These are phyloP conservation scores for Mallotus repandus DNA, from an alignment of 441 rosid species.

Conservation along the genomic window DNA sequence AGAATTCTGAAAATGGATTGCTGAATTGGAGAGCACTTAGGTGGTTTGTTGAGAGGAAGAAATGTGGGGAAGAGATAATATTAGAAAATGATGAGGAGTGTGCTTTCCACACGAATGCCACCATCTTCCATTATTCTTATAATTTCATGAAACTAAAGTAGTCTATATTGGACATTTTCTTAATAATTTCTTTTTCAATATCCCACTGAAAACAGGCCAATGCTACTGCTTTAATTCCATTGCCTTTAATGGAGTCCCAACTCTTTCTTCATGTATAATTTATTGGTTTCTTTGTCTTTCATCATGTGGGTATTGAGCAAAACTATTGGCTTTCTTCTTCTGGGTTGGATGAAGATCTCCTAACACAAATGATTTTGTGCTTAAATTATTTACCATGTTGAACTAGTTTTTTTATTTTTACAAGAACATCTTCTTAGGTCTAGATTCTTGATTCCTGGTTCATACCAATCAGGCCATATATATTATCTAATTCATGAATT, in stretches of 20 bases:
- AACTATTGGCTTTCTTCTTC: background rate
- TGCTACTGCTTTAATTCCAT: constrained; percentile 2
- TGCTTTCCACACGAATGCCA: constrained; percentile 82
- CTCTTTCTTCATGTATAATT: background rate
- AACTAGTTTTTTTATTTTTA: too few species aligned
- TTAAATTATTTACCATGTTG: too few species aligned
- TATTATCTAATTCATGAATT: too few species aligned
- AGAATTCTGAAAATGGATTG: constrained; percentile 33
- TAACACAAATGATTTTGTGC: background rate
- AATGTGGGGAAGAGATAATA: constrained; percentile 28
- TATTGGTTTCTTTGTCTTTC: background rate
- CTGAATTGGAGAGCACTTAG: constrained; percentile 60
- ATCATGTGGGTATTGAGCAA: background rate
- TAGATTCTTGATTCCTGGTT: too few species aligned
- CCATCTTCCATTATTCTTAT: constrained; percentile 33
- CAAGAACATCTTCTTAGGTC: too few species aligned
- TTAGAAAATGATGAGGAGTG: constrained; percentile 48
- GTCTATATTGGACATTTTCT: background rate
- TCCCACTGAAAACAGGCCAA: constrained; percentile 14
- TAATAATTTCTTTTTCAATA: background rate
- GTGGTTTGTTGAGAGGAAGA: background rate
- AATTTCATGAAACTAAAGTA: constrained; percentile 1
- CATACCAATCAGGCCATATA: too few species aligned
- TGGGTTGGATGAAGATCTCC: background rate
- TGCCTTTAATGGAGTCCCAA: constrained; percentile 8